Base-by-base conservation (phyloP, 177 flowering plant species). In the Vitis hybrid region DNA sequence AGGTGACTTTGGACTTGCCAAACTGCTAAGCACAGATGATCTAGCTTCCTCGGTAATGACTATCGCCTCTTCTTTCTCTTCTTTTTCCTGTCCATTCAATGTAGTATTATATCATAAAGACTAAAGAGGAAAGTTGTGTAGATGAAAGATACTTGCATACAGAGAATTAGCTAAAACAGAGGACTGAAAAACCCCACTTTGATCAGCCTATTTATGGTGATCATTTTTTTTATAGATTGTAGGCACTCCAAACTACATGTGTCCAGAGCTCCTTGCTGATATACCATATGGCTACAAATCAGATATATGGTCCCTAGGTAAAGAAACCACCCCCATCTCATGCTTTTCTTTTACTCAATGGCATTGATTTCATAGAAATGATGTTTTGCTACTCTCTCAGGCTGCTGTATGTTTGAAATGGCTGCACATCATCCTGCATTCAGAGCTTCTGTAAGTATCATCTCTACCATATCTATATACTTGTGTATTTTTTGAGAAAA, bases 1-100 rank as follows among this genome's bases (percentile, higher is more conserved):
- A 94, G 98, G 98, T 76, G 99, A 93, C 77, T 94, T 91, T 81
- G 98, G 99, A 76, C 93, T 93, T 18, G 97, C 99, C 65, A 93
- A 91, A 76, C 80, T 91, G 64, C 91, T 94, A 22, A 84, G 79
- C 65, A 72, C 87, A 70, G 96, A 87, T 60, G 92, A 86, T 39
- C 94, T 94, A 55, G 80, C 97, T 68, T 88, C 94, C 33, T 87
- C 98, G 87, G 99, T 94, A 88, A 65, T 33, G 45, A 33, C 45
- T 33, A 33, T 0, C 0, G 45, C 45, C 45, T 33, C 45, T 33
- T 33, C 45, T 33, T 33, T 33, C 45, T 33, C 45, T 33, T 33
- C 45, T 33, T 33, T 33, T 33, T 33, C 45, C 45, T 4, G 1
- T 1, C 45, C 45, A 33, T 33, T 33, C 45, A 33, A 33, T 33